A percentile compares a stretch with the other conserved stretches of the same genome.
These are phyloP conservation scores for Tolypocladium pustulatum DNA, from an alignment of 2,329 filamentous ascomycete genomes.

Conservation along the genomic window DNA sequence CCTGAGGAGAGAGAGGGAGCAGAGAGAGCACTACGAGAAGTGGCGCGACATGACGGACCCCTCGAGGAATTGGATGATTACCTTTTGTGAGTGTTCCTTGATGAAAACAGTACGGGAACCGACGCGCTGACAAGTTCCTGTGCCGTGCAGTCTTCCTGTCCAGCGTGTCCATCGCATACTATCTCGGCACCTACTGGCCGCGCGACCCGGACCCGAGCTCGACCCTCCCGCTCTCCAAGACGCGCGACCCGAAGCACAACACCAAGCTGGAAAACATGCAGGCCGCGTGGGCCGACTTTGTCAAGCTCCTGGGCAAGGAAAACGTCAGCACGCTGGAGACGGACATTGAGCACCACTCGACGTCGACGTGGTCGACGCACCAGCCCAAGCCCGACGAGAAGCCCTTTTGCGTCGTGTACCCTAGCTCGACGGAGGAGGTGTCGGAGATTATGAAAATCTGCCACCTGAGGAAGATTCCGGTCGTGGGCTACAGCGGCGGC, in stretches of 20 bases:
- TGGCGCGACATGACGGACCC: constrained; percentile 29
- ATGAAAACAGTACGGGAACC: neutral
- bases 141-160: constrained; percentile 36
- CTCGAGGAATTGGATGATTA: constrained; percentile 38
- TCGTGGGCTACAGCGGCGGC: constrained; percentile 78
- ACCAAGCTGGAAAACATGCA: constrained; percentile 52
- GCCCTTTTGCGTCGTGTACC: constrained; percentile 66
- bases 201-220: constrained; percentile 41
- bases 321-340: constrained; percentile 50
- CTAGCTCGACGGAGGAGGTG: constrained; percentile 69
- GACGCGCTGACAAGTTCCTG: constrained; percentile 1
- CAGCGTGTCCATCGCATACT: constrained; percentile 43
- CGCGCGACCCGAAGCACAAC: constrained; percentile 43
- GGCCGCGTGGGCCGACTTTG: constrained; percentile 61
- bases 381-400: constrained; percentile 34
- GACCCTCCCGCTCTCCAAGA: constrained; percentile 46
- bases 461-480: constrained; percentile 68
- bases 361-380: constrained; percentile 55
- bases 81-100: constrained; percentile 39
- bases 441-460: constrained; percentile 84
- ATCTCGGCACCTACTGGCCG: constrained; percentile 45
- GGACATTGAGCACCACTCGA: constrained; percentile 46
- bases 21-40: constrained; percentile 38
- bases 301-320: constrained; percentile 50
- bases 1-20: constrained; percentile 41